Evolutionary conservation across 1,284 basidiomycete genomes (phyloP).

Genomic region (Ustilago xerochloae): DNA sequence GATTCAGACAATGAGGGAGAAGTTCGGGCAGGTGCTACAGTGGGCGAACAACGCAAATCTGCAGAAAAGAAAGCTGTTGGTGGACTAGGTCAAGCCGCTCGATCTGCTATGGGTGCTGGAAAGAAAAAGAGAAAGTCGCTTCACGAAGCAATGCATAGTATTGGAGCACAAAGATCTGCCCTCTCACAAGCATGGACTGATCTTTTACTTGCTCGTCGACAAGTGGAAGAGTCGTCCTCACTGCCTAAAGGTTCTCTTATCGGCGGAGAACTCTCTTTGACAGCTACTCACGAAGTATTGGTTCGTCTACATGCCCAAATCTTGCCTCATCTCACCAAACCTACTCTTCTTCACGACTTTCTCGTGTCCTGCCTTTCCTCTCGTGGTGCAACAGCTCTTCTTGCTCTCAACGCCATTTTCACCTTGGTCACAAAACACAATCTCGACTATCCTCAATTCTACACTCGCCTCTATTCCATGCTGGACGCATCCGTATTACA

Average conservation of each 20-base stretch:
- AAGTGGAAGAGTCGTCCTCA: conserved; percentile 15
- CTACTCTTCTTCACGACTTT: conserved; percentile 88
- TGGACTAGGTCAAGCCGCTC: conserved; percentile 30
- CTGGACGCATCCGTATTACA: conserved; percentile 82
- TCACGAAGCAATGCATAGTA: conserved; percentile 73
- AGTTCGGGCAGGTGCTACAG: conserved; percentile 56
- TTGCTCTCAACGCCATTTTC: conserved; percentile 92
- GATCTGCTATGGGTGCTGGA: conserved; percentile 30
- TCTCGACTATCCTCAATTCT: conserved; percentile 95
- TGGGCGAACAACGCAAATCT: conserved; percentile 23
- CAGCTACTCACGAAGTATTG: conserved; percentile 75
- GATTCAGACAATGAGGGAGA: conserved; percentile 63
- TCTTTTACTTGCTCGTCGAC: conserved; percentile 73
- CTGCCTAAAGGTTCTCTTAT: conserved; percentile 19
- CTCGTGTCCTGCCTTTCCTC: conserved; percentile 81
- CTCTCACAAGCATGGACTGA: conserved; percentile 83
- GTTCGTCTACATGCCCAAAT: conserved; percentile 85
- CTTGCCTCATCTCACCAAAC: conserved; percentile 82
- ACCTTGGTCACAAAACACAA: conserved; percentile 92
- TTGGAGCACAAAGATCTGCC: conserved; percentile 79
- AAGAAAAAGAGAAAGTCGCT: conserved; percentile 64
- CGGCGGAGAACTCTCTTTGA: conserved; percentile 71
- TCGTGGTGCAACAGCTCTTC: conserved; percentile 81
- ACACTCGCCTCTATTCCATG: conserved; percentile 89
- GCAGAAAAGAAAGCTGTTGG: conserved; percentile 29